Evolutionary conservation across 805 yeast genomes (phyloP).

Genomic region (Debaryomyces prosopidis): DNA sequence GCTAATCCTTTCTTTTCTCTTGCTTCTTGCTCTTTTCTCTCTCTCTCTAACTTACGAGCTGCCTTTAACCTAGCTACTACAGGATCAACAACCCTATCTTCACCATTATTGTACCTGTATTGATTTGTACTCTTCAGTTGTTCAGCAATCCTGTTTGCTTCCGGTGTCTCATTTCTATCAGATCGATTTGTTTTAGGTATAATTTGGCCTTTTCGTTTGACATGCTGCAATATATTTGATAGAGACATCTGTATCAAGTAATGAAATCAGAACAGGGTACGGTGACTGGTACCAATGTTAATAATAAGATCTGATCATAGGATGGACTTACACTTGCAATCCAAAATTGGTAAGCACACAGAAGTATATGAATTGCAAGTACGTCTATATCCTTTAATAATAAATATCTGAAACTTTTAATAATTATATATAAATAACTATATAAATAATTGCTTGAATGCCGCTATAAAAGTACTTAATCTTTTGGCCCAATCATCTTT

Average conservation of each 20-base stretch:
- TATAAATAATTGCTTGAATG: not conserved
- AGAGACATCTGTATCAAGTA: slow-evolving; percentile 21
- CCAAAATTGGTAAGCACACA: too few species aligned
- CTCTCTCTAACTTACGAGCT: slow-evolving; percentile 57
- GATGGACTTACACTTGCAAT: too few species aligned
- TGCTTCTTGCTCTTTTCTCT: slow-evolving; percentile 36
- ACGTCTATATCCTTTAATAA: too few species aligned
- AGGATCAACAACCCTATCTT: slow-evolving; percentile 51
- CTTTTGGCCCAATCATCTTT: slow-evolving; percentile 94
- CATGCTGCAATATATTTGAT: slow-evolving; percentile 30
- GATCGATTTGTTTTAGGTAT: slow-evolving; percentile 4
- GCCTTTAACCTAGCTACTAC: slow-evolving; percentile 72
- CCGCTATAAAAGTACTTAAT: slow-evolving; percentile 17
- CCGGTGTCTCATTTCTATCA: slow-evolving; percentile 1
- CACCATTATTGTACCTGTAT: slow-evolving; percentile 7
- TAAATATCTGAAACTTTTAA: not conserved
- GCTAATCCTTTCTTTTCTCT: slow-evolving; percentile 34
- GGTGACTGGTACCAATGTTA: too few species aligned
- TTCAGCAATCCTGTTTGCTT: not conserved
- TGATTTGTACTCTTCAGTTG: not conserved
- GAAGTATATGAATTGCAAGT: too few species aligned
- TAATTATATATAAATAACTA: not conserved
- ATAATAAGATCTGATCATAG: too few species aligned
- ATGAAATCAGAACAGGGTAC: too few species aligned
- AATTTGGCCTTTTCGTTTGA: slow-evolving; percentile 31